phyloP scores from a whole-genome alignment of 2,329 filamentous ascomycete genomes.

The Colletotrichum lini region DNA sequence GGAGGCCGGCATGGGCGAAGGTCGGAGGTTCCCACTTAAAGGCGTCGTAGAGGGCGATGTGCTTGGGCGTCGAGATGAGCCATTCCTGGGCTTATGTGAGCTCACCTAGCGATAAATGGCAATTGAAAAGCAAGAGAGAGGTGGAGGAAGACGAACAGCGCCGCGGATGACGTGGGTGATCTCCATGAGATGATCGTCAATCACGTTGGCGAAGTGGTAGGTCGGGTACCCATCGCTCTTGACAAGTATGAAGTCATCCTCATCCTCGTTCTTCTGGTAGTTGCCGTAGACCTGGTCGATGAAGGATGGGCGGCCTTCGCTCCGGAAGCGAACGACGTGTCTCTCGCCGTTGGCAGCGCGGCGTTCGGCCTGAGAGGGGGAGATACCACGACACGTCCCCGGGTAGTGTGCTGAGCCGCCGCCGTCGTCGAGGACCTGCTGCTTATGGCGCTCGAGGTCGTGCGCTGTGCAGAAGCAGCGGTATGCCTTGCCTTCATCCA shows the following conservation, averaged over 20 bases:
- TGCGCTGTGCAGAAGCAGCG: constrained; percentile 91
- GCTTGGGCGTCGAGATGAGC: constrained; percentile 91
- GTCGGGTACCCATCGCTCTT: constrained; percentile 95
- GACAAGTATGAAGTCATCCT: constrained; percentile 89
- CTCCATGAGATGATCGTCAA: constrained; percentile 95
- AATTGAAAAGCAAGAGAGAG: background rate
- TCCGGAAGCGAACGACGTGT: constrained; percentile 84
- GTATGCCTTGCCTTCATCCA: constrained; percentile 83
- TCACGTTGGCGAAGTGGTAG: constrained; percentile 97
- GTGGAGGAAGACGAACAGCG: constrained; percentile 69
- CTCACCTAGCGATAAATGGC: background rate
- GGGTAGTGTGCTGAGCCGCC: constrained; percentile 62
- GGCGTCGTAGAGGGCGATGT: constrained; percentile 79
- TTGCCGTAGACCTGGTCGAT: constrained; percentile 85
- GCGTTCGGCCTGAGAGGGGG: constrained; percentile 77
- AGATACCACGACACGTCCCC: constrained; percentile 79
- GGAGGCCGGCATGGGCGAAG: constrained; percentile 86
- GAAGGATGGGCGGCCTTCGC: constrained; percentile 74
- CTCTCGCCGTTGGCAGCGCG: constrained; percentile 78
- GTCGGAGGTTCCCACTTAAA: constrained; percentile 80
- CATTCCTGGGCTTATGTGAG: constrained; percentile 75
- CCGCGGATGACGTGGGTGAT: constrained; percentile 97
- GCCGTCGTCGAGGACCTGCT: constrained; percentile 69
- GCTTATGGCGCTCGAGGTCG: constrained; percentile 77
- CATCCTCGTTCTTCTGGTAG: constrained; percentile 67